These are phyloP conservation scores for Thecaphora thlaspeos DNA, from an alignment of 1,284 basidiomycete species.

Conservation along the genomic window DNA sequence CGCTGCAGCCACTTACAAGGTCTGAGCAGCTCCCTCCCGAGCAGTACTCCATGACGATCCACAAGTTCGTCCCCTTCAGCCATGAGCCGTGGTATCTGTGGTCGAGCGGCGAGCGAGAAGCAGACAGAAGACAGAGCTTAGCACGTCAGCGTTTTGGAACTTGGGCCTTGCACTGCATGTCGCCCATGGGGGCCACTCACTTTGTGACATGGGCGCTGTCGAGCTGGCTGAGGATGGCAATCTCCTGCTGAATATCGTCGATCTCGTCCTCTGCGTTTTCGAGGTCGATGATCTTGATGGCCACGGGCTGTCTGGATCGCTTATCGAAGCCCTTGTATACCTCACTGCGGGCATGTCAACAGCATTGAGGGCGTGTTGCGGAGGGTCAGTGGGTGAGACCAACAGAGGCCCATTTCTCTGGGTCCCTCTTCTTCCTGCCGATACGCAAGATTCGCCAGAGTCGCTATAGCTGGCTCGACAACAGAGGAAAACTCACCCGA, in stretches of 20 bases:
- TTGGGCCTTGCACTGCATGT: not conserved
- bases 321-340: conserved; percentile 54
- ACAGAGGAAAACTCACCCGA: conserved; percentile 40
- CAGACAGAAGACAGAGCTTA: too few species aligned
- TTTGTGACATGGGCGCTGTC: conserved; percentile 95
- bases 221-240: conserved; percentile 94
- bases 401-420: too few species aligned
- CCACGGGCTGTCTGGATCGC: conserved; percentile 45
- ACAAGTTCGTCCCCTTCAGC: conserved; percentile 86
- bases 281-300: conserved; percentile 96
- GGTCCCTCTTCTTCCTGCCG: too few species aligned
- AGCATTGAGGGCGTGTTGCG: too few species aligned
- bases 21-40: conserved; percentile 64
- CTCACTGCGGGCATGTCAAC: conserved; percentile 45
- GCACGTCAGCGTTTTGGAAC: too few species aligned
- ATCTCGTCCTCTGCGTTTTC: conserved; percentile 99
- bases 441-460: not conserved
- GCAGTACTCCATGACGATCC: conserved; percentile 98
- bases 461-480: not conserved
- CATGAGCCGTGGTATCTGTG: conserved; percentile 89
- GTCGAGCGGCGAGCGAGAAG: conserved; percentile 4
- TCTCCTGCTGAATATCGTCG: conserved; percentile 98
- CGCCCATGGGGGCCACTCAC: conserved; percentile 53
- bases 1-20: conserved; percentile 54
- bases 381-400: too few species aligned